Evolutionary conservation across 2,329 filamentous ascomycete genomes (phyloP).

Genomic region (Pseudopyrenochaeta lycopersici): DNA sequence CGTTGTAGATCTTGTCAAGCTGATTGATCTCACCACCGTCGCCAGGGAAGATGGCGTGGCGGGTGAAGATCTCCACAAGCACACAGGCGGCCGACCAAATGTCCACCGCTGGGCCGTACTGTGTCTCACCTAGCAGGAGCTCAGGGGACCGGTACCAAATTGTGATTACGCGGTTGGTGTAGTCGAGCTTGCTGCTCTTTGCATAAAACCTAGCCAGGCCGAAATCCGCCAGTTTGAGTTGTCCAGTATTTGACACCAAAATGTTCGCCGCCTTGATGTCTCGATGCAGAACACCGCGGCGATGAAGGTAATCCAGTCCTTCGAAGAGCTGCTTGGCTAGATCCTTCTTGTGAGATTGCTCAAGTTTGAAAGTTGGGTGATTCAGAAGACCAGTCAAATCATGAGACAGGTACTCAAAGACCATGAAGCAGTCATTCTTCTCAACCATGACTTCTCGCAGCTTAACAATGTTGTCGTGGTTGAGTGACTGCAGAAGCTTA

Average conservation of each 20-base stretch:
- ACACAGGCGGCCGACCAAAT: slow-evolving; percentile 98
- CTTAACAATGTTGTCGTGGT: slow-evolving; percentile 82
- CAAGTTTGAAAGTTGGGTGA: slow-evolving; percentile 88
- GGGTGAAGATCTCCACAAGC: slow-evolving; percentile 94
- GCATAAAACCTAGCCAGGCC: slow-evolving; percentile 95
- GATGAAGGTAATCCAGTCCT: slow-evolving; percentile 91
- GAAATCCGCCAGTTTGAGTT: slow-evolving; percentile 94
- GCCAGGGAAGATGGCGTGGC: slow-evolving; percentile 91
- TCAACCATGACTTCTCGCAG: slow-evolving; percentile 97
- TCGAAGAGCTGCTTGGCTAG: slow-evolving; percentile 92
- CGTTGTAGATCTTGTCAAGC: slow-evolving; percentile 93
- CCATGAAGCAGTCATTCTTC: slow-evolving; percentile 99
- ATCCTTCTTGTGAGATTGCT: slow-evolving; percentile 88
- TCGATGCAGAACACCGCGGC: slow-evolving; percentile 90
- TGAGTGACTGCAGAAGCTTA: slow-evolving; percentile 86
- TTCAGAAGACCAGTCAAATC: slow-evolving; percentile 95
- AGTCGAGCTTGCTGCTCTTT: slow-evolving; percentile 89
- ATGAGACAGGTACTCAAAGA: slow-evolving; percentile 97
- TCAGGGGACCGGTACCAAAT: slow-evolving; percentile 99
- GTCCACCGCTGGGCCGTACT: slow-evolving; percentile 96
- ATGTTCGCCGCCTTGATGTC: slow-evolving; percentile 99
- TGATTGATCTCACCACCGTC: slow-evolving; percentile 96
- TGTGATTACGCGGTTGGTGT: slow-evolving; percentile 98
- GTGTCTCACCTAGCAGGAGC: slow-evolving; percentile 87
- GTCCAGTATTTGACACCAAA: slow-evolving; percentile 86